Evolutionary conservation across 306 rosid genomes (phyloP).

Genomic region (Canavalia ensiformis): DNA sequence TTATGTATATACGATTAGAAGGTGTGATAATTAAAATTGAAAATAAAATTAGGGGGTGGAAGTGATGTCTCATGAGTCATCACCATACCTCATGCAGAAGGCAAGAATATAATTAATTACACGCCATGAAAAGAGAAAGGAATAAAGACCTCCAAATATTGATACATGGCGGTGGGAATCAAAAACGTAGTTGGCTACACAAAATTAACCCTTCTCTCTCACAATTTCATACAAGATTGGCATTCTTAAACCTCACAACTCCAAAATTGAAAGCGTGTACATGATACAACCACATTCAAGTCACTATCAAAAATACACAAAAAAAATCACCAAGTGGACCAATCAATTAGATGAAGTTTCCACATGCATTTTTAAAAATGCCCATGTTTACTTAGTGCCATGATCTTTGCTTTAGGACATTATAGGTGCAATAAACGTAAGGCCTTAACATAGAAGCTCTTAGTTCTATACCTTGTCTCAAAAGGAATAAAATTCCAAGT

Average conservation of each 20-base stretch:
- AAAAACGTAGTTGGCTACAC: background rate
- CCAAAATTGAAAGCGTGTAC: background rate
- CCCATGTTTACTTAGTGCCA: slow-evolving; percentile 34
- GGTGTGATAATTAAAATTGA: too few relatives aligned
- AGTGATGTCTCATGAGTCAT: background rate
- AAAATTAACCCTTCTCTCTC: background rate
- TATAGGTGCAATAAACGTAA: slow-evolving; percentile 44
- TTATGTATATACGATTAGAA: too few relatives aligned
- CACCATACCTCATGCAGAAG: slow-evolving; percentile 41
- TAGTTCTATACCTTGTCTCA: slow-evolving; percentile 31
- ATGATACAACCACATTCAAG: slow-evolving; percentile 60
- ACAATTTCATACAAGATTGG: background rate
- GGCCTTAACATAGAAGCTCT: slow-evolving; percentile 43
- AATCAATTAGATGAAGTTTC: slow-evolving; percentile 32
- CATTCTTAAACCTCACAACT: background rate
- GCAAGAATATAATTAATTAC: slow-evolving; percentile 54
- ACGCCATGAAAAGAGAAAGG: slow-evolving; percentile 32
- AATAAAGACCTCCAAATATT: background rate
- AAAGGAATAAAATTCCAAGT: slow-evolving; percentile 29
- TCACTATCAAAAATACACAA: slow-evolving; percentile 48
- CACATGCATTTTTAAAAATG: slow-evolving; percentile 11
- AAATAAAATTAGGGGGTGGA: too few relatives aligned
- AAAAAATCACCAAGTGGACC: background rate
- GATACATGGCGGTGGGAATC: background rate
- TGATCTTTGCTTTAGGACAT: slow-evolving; percentile 10